A percentile compares a stretch with the other conserved stretches of the same genome.
Evolutionary conservation across 805 yeast species (phyloP).

Genomic region (Hanseniaspora mollemarum): DNA sequence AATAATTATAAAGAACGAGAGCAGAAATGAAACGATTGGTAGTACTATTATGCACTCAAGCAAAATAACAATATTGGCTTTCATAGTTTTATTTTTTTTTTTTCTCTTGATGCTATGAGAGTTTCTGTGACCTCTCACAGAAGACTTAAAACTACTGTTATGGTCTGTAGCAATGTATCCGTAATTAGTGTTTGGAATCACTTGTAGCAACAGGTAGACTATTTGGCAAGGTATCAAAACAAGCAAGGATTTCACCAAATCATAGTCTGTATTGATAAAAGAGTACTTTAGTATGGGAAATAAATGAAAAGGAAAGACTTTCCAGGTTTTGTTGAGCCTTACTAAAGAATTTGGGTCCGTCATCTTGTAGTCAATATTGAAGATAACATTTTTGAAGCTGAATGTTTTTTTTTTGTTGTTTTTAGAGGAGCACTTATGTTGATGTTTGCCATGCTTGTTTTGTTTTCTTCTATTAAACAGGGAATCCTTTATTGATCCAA

Average conservation of each 20-base stretch:
- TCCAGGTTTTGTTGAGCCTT: constrained; percentile 25
- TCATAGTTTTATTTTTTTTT: constrained; percentile 23
- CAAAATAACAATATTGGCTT: constrained; percentile 24
- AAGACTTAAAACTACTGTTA: background rate
- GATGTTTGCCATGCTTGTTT: background rate
- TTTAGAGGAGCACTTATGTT: background rate
- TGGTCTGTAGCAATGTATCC: constrained; percentile 19
- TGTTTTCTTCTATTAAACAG: background rate
- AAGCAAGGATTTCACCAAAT: constrained; percentile 23
- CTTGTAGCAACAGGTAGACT: constrained; percentile 29
- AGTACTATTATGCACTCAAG: constrained; percentile 23
- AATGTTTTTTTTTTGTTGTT: background rate
- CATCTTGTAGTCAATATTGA: constrained; percentile 8
- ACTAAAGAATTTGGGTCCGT: constrained; percentile 23
- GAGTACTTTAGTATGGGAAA: constrained; percentile 28
- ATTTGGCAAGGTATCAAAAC: constrained; percentile 30
- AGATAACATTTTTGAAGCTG: background rate
- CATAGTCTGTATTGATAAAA: constrained; percentile 25
- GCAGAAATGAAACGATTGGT: constrained; percentile 23
- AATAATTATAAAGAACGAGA: constrained; percentile 36
- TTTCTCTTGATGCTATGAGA: background rate
- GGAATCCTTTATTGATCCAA: background rate
- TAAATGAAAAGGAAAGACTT: constrained; percentile 28
- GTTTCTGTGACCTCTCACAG: background rate
- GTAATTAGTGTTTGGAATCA: constrained; percentile 29